phyloP scores from a whole-genome alignment of 1,139 yeast species.

The Yamadazyma oceani region DNA sequence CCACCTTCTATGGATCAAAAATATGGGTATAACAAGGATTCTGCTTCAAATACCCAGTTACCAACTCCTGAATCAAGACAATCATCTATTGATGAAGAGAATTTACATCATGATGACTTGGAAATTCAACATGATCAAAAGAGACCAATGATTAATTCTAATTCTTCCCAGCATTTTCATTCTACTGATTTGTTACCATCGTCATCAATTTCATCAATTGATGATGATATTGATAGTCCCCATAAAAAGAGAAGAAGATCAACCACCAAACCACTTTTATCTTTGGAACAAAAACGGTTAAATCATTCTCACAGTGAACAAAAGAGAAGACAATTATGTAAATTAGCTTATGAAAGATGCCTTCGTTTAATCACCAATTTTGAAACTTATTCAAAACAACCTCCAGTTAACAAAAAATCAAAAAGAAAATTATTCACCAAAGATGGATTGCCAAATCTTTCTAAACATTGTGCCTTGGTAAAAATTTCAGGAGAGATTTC shows the following conservation, averaged over 20 bases:
- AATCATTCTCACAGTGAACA: conserved; percentile 80
- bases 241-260: conserved; percentile 31
- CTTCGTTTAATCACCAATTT: conserved; percentile 41
- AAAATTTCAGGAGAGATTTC: conserved; percentile 43
- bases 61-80: conserved; percentile 43
- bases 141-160: background rate
- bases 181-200: background rate
- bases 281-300: conserved; percentile 66
- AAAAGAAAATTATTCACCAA: conserved; percentile 44
- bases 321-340: conserved; percentile 69
- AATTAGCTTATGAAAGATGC: conserved; percentile 58
- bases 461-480: conserved; percentile 46
- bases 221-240: conserved; percentile 11
- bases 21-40: background rate
- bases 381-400: conserved; percentile 39
- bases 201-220: background rate
- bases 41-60: conserved; percentile 20
- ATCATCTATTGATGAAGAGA: conserved; percentile 18
- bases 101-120: conserved; percentile 6
- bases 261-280: conserved; percentile 47
- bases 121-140: conserved; percentile 15
- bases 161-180: background rate
- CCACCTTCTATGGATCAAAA: conserved; percentile 18
- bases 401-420: conserved; percentile 31
- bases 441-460: conserved; percentile 49